Conservation (phyloP, 371 early-diverging fungal genomes). For the Nematocida sp. region DNA sequence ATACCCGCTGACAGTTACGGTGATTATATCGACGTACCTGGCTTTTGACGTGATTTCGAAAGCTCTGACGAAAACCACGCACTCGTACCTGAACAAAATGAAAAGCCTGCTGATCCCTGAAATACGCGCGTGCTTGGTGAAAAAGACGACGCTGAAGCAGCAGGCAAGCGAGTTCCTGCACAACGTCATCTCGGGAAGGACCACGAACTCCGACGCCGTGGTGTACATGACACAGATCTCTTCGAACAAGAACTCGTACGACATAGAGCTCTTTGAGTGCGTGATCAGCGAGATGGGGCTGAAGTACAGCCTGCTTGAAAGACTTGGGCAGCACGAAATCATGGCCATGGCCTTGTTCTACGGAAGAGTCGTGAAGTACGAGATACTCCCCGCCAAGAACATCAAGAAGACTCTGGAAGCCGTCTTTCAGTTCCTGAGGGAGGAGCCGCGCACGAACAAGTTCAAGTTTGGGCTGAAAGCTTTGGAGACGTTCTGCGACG, state of each 20-base stretch:
- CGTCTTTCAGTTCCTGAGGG: slow-evolving; percentile 5
- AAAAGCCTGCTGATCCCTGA: slow-evolving; percentile 46
- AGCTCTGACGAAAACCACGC: slow-evolving; percentile 26
- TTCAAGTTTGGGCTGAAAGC: slow-evolving; percentile 41
- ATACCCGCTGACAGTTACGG: slow-evolving; percentile 36
- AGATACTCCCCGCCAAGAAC: slow-evolving; percentile 4
- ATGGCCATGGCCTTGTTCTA: slow-evolving; percentile 43
- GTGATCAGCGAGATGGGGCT: slow-evolving; percentile 44
- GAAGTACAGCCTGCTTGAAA: slow-evolving; percentile 32
- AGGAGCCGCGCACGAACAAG: slow-evolving; percentile 36
- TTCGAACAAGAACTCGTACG: slow-evolving; percentile 49
- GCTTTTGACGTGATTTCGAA: slow-evolving; percentile 34
- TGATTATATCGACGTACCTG: slow-evolving; percentile 43
- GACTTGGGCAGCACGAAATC: slow-evolving; percentile 28
- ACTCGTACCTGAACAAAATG: slow-evolving; percentile 10
- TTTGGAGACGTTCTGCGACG: slow-evolving; percentile 42
- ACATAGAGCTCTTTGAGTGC: slow-evolving; percentile 41
- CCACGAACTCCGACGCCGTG: slow-evolving; percentile 41
- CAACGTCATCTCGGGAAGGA: slow-evolving; percentile 39
- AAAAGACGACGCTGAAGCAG: slow-evolving; percentile 31
- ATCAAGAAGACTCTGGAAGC: slow-evolving; percentile 5
- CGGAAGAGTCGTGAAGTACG: slow-evolving; percentile 45
- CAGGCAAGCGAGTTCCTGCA: slow-evolving; percentile 48
- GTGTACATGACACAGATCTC: slow-evolving; percentile 50
- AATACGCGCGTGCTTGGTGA: slow-evolving; percentile 29